Conservation (phyloP, 108 stramenopile genomes). For the Cyclotella baltica region DNA sequence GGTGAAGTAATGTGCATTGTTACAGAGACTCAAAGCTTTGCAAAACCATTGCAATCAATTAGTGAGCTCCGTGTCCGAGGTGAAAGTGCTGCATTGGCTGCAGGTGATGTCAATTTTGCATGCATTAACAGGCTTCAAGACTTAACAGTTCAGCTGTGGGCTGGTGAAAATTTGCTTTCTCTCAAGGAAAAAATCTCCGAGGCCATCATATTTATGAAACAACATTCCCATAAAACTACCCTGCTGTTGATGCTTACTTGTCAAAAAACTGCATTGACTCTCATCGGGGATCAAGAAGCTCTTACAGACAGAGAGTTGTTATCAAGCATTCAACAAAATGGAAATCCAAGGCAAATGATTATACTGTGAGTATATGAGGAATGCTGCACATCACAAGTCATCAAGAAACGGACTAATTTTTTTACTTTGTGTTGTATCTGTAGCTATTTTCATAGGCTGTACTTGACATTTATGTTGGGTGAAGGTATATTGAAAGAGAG, state of each 20-base stretch:
- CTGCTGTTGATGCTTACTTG: background rate
- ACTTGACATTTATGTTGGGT: too few species aligned
- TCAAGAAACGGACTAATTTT: background rate
- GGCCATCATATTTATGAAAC: slow-evolving; percentile 2
- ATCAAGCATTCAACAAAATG: background rate
- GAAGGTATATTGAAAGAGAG: too few species aligned
- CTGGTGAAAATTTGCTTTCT: slow-evolving; percentile 10
- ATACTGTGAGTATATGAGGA: slow-evolving; percentile 10
- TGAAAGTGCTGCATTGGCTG: background rate
- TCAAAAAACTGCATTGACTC: background rate
- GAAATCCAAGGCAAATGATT: background rate
- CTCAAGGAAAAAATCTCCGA: background rate
- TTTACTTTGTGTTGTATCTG: background rate
- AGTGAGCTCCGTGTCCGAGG: background rate
- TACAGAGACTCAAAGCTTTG: background rate
- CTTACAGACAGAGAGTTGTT: background rate
- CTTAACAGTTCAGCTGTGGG: background rate
- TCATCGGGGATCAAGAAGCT: background rate
- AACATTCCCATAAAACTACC: background rate
- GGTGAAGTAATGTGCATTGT: slow-evolving; percentile 1
- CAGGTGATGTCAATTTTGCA: slow-evolving; percentile 13
- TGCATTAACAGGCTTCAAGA: background rate
- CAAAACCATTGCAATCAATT: slow-evolving; percentile 13
- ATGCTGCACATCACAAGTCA: too few species aligned
- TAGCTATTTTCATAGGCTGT: slow-evolving; percentile 10